Evolutionary conservation across 306 rosid genomes (phyloP).

Genomic region (Begonia masoniana): DNA sequence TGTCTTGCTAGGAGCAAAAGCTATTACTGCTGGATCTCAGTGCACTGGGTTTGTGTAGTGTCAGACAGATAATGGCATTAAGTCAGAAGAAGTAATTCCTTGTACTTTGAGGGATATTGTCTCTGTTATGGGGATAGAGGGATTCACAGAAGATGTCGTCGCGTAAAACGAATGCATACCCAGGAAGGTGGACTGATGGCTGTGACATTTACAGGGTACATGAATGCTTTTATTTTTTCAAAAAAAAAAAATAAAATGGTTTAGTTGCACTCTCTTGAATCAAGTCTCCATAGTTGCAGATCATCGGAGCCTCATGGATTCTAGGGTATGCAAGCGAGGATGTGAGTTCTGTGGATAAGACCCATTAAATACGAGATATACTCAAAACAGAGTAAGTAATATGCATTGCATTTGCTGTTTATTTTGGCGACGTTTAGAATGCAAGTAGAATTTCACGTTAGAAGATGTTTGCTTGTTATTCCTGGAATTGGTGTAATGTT

Average conservation of each 20-base stretch:
- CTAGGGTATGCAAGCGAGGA: neutral
- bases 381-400: neutral
- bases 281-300: no score
- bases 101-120: slow-evolving; percentile 32
- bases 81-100: slow-evolving; percentile 24
- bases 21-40: no score
- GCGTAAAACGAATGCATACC: slow-evolving; percentile 11
- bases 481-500: neutral
- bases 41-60: neutral
- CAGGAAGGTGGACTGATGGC: slow-evolving; percentile 27
- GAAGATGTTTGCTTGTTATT: neutral
- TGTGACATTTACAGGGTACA: slow-evolving; percentile 29
- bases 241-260: no score
- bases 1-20: no score
- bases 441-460: neutral
- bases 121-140: slow-evolving; percentile 37
- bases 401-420: neutral
- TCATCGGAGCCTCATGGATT: neutral
- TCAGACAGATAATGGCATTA: slow-evolving; percentile 36
- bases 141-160: slow-evolving; percentile 30
- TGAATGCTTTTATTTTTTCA: neutral
- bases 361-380: neutral
- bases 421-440: neutral
- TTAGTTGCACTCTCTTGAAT: no score
- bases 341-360: neutral